Evolutionary conservation across 441 rosid species (phyloP).

Genomic region (Eruca vesicaria): DNA sequence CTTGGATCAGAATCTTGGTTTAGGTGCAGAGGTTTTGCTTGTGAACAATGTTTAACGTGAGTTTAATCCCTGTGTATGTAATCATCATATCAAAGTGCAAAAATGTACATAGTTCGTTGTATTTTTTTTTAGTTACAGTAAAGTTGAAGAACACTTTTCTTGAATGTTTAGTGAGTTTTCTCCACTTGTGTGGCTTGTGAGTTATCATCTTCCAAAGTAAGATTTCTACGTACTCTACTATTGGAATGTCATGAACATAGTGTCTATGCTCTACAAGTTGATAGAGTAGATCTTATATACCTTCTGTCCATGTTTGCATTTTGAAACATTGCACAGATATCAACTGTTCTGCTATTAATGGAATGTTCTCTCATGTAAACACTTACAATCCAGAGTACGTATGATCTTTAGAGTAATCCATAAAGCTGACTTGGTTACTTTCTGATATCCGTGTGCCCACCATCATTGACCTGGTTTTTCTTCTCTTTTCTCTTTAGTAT

Average conservation of each 20-base stretch:
- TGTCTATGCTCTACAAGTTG: too few relatives aligned
- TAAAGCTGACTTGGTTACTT: conserved; percentile 18
- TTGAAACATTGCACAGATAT: neutral
- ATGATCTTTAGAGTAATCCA: conserved; percentile 21
- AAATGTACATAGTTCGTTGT: neutral
- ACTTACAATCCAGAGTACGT: neutral
- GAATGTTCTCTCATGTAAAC: too few relatives aligned
- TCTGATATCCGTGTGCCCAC: conserved; percentile 27
- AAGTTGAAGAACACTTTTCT: neutral
- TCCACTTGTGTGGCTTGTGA: neutral
- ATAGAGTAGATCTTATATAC: too few relatives aligned
- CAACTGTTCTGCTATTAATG: neutral
- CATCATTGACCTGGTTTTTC: conserved; percentile 30
- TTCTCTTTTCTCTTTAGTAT: neutral
- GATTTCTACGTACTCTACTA: neutral
- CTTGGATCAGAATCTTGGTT: conserved; percentile 51
- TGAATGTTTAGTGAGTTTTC: neutral
- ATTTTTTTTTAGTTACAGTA: neutral
- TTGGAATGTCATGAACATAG: too few relatives aligned
- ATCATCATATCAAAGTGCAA: neutral
- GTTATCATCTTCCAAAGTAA: neutral
- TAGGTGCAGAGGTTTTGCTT: conserved; percentile 73
- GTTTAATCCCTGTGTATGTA: neutral
- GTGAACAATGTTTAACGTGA: conserved; percentile 44
- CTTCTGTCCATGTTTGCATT: neutral